A percentile compares a stretch with the other conserved stretches of the same genome.
Conservation (phyloP, 345 rosid species). For the Melaleuca alternifolia region DNA sequence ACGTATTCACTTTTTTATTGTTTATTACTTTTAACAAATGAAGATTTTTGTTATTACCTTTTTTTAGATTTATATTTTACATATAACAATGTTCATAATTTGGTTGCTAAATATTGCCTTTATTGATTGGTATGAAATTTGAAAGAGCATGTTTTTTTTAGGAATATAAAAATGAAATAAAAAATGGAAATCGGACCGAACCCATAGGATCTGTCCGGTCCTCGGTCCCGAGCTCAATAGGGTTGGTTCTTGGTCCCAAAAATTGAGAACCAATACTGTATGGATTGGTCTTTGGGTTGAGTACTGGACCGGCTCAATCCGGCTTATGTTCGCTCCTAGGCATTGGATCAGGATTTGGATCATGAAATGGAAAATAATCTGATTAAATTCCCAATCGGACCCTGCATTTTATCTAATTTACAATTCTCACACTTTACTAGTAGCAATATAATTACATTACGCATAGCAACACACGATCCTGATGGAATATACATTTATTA, state of each 20-base stretch:
- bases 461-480: background rate
- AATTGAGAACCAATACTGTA: background rate
- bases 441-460: background rate
- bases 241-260: background rate
- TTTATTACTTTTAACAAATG: no score
- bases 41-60: no score
- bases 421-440: background rate
- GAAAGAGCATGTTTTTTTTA: no score
- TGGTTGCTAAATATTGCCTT: no score
- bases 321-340: constrained; percentile 12
- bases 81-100: no score
- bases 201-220: rapidly evolving
- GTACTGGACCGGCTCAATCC: background rate
- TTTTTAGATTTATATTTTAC: no score
- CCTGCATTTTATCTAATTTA: background rate
- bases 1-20: no score
- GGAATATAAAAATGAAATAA: no score
- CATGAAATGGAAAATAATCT: background rate
- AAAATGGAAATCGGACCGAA: background rate
- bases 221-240: background rate
- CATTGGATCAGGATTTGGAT: no score
- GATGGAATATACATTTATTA: background rate
- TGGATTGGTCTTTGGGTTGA: background rate
- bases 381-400: background rate
- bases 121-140: no score